phyloP scores from a whole-genome alignment of 352 stramenopile genomes.

The Globisporangium perplexum region DNA sequence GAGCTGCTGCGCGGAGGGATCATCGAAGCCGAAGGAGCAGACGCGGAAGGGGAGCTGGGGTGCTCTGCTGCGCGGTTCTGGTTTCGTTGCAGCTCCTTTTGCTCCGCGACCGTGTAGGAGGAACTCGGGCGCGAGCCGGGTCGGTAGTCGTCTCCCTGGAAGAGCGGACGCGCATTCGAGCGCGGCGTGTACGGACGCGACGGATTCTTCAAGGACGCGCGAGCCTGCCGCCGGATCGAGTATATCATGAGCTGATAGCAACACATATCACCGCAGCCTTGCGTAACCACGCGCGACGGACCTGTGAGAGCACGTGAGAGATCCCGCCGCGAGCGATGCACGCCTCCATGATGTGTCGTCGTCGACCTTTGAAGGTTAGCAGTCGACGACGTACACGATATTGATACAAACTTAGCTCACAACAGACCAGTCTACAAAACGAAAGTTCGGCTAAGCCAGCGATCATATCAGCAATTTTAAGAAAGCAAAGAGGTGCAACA shows the following conservation, averaged over 20 bases:
- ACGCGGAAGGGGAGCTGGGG: neutral
- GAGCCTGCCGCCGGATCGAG: constrained; percentile 25
- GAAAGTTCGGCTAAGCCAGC: too few species aligned
- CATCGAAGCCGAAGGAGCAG: constrained; percentile 8
- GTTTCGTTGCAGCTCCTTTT: constrained; percentile 22
- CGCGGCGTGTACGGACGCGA: constrained; percentile 76
- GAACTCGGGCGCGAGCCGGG: constrained; percentile 61
- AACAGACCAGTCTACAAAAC: too few species aligned
- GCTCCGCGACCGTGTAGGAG: constrained; percentile 46
- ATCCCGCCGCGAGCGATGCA: constrained; percentile 72
- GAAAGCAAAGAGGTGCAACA: too few species aligned
- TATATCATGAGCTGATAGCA: neutral
- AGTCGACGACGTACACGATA: too few species aligned
- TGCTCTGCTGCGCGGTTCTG: neutral
- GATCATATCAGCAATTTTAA: too few species aligned
- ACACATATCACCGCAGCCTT: too few species aligned
- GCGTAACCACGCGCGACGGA: constrained; percentile 4
- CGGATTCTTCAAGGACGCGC: constrained; percentile 75
- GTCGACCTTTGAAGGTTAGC: too few species aligned
- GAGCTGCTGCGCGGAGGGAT: constrained; percentile 12
- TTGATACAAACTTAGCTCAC: too few species aligned
- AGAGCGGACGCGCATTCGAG: constrained; percentile 46
- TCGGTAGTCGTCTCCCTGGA: constrained; percentile 75
- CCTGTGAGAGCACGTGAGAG: constrained; percentile 74
- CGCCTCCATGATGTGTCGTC: constrained; percentile 50